Percentiles rank a stretch among this genome's conserved stretches.
These are phyloP conservation scores for Articulospora tetracladia DNA, from an alignment of 495 filamentous ascomycete species.

Conservation along the genomic window DNA sequence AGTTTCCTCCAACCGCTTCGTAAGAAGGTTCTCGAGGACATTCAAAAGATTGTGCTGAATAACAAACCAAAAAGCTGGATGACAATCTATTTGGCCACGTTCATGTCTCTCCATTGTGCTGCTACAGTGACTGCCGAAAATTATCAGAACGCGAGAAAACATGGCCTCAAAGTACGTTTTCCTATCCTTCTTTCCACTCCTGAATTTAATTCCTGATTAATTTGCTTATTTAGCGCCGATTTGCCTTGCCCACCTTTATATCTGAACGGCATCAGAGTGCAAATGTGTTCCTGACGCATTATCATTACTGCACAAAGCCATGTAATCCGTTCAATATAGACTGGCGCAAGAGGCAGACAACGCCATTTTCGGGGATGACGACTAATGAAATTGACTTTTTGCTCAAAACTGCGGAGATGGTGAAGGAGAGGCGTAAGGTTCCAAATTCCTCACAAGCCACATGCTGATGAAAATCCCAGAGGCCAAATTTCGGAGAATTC, in stretches of 20 bases:
- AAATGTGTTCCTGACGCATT: slow-evolving; percentile 54
- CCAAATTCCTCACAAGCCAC: neutral
- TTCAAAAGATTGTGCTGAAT: slow-evolving; percentile 49
- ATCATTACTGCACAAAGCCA: slow-evolving; percentile 54
- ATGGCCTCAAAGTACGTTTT: slow-evolving; percentile 42
- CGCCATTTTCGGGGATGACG: slow-evolving; percentile 8
- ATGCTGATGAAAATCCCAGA: slow-evolving; percentile 2
- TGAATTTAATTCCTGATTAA: neutral
- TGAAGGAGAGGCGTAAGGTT: slow-evolving; percentile 5
- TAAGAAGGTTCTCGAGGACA: slow-evolving; percentile 47
- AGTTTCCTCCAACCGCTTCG: slow-evolving; percentile 48
- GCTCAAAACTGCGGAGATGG: slow-evolving; percentile 6
- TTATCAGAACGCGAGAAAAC: slow-evolving; percentile 49
- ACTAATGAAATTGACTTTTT: slow-evolving; percentile 8
- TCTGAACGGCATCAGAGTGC: slow-evolving; percentile 49
- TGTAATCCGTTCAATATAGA: slow-evolving; percentile 1
- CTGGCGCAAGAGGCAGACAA: neutral
- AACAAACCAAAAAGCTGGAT: slow-evolving; percentile 55
- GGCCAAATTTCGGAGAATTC: neutral
- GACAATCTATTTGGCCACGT: slow-evolving; percentile 53
- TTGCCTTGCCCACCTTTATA: slow-evolving; percentile 45
- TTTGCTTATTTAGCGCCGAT: slow-evolving; percentile 35
- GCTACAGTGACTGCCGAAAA: slow-evolving; percentile 54
- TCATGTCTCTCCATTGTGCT: slow-evolving; percentile 55
- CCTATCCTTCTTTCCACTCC: neutral